Base-by-base conservation (phyloP, 208 protist species). In the Crithidia fasciculata region DNA sequence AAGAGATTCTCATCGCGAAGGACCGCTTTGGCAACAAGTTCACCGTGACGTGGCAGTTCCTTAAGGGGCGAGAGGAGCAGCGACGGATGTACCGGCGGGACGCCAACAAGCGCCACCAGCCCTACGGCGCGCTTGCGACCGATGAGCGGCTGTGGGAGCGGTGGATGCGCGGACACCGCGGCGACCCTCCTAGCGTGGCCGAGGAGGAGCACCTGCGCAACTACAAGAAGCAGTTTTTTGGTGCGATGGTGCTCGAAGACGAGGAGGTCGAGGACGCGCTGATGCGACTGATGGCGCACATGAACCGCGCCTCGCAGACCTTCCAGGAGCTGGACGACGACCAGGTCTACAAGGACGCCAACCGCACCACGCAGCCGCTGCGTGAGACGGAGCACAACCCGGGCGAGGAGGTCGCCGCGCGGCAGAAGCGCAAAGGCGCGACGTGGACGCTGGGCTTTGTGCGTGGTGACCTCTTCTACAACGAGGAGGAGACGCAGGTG, bases 1-100 rank as follows among this genome's bases (percentile, higher is more conserved):
- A 94, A 72, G 92, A 96, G 66, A 70, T 89, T 8, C 90, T 96
- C 63, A 94, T 96, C 57, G 92, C 88, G 10, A 96, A 96, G 76
- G 92, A 96, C 63, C 89, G 92, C 68, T 96, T 92, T 69, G 92
- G 92, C 19, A 96, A 96, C 75, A 94, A 93, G 77, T 95, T 96
- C 50, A 93, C 88, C 19, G 88, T 94, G 40, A 95, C 89, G 41
- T 96, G 92, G 90, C 86, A 94, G 67, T 92, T 89, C 49, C 71
- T 88, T 16, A 93, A 94, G 43, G 83, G 83, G 6, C 88, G 92
- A 15, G 88, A 93, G 85, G 92, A 96, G 83, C 88, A 93, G 79
- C 92, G 92, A 5, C 79, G 85, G 37, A 94, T 93, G 88, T 96
- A 95, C 68, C 89, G 92, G 56, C 81, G 78, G n/a, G 92, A 96